Evolutionary conservation across 2,329 filamentous ascomycete species (phyloP), one percentile per base, ranked within the genome.

Genomic region (Colletotrichum shisoi): DNA sequence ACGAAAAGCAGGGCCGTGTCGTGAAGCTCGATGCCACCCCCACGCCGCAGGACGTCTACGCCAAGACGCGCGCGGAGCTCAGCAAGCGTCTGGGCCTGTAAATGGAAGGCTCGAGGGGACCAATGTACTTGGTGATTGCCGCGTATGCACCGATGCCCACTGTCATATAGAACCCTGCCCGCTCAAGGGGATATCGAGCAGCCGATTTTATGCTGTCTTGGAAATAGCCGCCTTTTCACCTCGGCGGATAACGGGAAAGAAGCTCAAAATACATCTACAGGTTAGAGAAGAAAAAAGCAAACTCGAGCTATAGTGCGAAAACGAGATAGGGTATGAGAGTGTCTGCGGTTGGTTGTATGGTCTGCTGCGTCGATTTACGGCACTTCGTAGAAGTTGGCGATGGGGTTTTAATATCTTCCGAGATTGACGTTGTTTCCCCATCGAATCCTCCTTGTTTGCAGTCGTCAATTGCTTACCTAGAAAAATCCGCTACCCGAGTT

Each of bases 1-100:
- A 91, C 78, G 89, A 90, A 75, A 83, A 84, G 73, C 83, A 94
- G 80, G 88, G 87, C 73, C 89, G 89, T 76, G 93, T 98, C 17
- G 87, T 96, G 77, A 91, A 89, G 81, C 85, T 98, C 51, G 84
- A 89, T 73, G 92, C 94, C 37, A 90, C 88, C 31, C 85, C 87
- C 49, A 74, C 80, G 8, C 89, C 92, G 2, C 88, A 92, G 34
- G 84, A 76, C 34, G 87, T 90, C 56, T 88, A 85, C 73, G 75
- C 76, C 71, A 81, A 79, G 59, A 89, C 87, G 1, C 78, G 81
- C 74, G 78, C 79, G 73, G 79, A 81, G 73, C 77, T 90, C 54
- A 76, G 75, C 53, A 77, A 81, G 73, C 80, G 79, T 65, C 76
- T 89, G 52, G 84, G 85, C 44, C 27, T 62, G 39, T 65, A 21